A percentile compares a stretch with the other conserved stretches of the same genome.
These are phyloP conservation scores for Dothistroma septosporum DNA, from an alignment of 2,329 filamentous ascomycete genomes.

Conservation along the genomic window DNA sequence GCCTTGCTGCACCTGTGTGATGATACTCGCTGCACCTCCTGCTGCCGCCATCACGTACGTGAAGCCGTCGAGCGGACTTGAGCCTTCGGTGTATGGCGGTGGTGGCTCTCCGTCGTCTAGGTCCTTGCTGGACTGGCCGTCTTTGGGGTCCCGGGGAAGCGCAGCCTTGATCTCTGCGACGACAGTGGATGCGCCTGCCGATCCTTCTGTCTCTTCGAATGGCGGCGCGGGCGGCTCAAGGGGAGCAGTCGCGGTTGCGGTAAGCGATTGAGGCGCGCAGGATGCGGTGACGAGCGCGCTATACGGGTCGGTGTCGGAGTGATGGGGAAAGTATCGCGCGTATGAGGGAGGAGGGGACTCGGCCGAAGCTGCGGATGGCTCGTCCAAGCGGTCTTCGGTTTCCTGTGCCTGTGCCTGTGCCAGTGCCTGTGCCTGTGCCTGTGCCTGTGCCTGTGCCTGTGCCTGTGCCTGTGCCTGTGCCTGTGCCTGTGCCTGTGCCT, in stretches of 20 bases:
- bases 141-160: slow-evolving; percentile 77
- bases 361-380: slow-evolving; percentile 38
- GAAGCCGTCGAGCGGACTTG: slow-evolving; percentile 86
- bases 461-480: slow-evolving; percentile 8
- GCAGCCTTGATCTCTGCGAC: slow-evolving; percentile 77
- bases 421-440: slow-evolving; percentile 8
- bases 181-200: slow-evolving; percentile 49
- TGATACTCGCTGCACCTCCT: slow-evolving; percentile 95
- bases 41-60: slow-evolving; percentile 97
- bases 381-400: slow-evolving; percentile 20
- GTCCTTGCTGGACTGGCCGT: slow-evolving; percentile 66
- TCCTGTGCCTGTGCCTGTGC: slow-evolving; percentile 12
- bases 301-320: slow-evolving; percentile 46
- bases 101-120: slow-evolving; percentile 83
- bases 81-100: slow-evolving; percentile 92
- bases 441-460: slow-evolving; percentile 10
- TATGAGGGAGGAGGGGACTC: slow-evolving; percentile 61
- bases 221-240: slow-evolving; percentile 36
- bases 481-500: slow-evolving; percentile 9
- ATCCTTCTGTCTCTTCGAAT: slow-evolving; percentile 37
- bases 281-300: slow-evolving; percentile 38
- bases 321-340: slow-evolving; percentile 56
- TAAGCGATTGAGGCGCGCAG: slow-evolving; percentile 38
- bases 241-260: slow-evolving; percentile 42
- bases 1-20: slow-evolving; percentile 96